A percentile compares a stretch with the other conserved stretches of the same genome.
These are phyloP conservation scores for Caloboletus inedulis DNA, from an alignment of 1,284 basidiomycete species.

Conservation along the genomic window DNA sequence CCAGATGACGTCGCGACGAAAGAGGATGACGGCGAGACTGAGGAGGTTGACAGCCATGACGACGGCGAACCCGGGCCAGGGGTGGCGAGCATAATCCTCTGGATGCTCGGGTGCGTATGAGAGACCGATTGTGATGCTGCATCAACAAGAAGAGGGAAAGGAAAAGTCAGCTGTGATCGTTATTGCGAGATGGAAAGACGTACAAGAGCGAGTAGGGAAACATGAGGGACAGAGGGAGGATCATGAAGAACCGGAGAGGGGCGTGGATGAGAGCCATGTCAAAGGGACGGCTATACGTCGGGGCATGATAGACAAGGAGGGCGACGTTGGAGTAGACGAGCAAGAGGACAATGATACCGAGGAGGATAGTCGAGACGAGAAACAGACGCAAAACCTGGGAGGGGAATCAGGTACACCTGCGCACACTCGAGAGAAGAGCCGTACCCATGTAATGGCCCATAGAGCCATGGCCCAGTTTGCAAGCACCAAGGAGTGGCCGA, in stretches of 20 bases:
- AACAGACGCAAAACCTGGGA: slow-evolving; percentile 59
- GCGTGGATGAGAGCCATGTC: slow-evolving; percentile 71
- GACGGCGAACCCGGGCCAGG: slow-evolving; percentile 63
- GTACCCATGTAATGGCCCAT: slow-evolving; percentile 82
- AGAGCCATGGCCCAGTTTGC: slow-evolving; percentile 81
- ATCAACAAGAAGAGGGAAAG: slow-evolving; percentile 20
- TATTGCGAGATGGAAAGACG: slow-evolving; percentile 18
- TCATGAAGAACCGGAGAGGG: slow-evolving; percentile 67
- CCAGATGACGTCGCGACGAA: slow-evolving; percentile 67
- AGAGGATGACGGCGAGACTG: slow-evolving; percentile 51
- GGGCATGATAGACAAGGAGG: slow-evolving; percentile 63
- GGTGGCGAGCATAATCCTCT: slow-evolving; percentile 47
- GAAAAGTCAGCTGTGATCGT: slow-evolving; percentile 34
- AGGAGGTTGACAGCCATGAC: slow-evolving; percentile 57
- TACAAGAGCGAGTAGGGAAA: slow-evolving; percentile 53
- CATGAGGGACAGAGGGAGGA: slow-evolving; percentile 48
- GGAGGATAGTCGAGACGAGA: slow-evolving; percentile 55
- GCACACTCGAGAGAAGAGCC: slow-evolving; percentile 11
- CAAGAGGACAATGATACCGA: slow-evolving; percentile 56
- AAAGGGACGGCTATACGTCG: slow-evolving; percentile 52
- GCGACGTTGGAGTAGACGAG: slow-evolving; percentile 67
- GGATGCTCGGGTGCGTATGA: slow-evolving; percentile 41
- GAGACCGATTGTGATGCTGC: slow-evolving; percentile 57
- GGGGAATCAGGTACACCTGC: neutral
- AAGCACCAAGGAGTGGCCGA: slow-evolving; percentile 74